Evolutionary conservation across 2,329 filamentous ascomycete species (phyloP).

Genomic region (Colletotrichum sublineola): DNA sequence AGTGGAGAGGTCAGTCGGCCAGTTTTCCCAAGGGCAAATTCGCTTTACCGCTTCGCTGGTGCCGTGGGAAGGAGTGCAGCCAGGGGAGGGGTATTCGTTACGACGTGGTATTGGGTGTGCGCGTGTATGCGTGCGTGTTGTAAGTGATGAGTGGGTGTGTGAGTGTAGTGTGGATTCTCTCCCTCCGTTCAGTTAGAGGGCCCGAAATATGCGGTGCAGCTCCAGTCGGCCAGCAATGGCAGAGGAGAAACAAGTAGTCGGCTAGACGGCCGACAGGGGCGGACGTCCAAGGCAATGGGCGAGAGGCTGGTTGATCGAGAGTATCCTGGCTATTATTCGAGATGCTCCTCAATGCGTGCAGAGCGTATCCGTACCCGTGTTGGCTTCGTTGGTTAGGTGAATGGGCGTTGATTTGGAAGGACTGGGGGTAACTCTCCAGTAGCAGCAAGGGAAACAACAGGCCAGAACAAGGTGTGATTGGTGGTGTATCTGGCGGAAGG

Average conservation of each 20-base stretch:
- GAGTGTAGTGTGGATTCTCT: conserved; percentile 2
- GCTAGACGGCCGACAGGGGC: conserved; percentile 18
- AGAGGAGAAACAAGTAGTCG: conserved; percentile 8
- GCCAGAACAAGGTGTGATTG: conserved; percentile 25
- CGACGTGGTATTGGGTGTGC: background rate
- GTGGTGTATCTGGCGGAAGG: conserved; percentile 38
- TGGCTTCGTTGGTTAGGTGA: conserved; percentile 30
- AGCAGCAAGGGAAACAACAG: background rate
- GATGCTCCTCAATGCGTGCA: background rate
- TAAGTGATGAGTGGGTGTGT: background rate
- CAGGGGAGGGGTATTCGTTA: conserved; percentile 5
- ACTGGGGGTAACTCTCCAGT: background rate
- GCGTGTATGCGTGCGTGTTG: background rate
- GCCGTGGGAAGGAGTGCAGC: conserved; percentile 27
- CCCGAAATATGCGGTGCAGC: conserved; percentile 2
- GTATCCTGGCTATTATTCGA: conserved; percentile 2
- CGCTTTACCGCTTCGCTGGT: conserved; percentile 38
- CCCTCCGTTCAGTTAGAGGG: background rate
- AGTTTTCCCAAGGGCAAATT: conserved; percentile 17
- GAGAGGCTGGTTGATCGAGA: conserved; percentile 1
- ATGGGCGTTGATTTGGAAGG: conserved; percentile 3
- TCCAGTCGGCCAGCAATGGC: conserved; percentile 2
- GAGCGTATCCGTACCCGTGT: conserved; percentile 10
- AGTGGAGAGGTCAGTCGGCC: conserved; percentile 34
- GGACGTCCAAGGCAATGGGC: background rate